Evolutionary conservation across 768 basidiomycete genomes (phyloP), one percentile per base, ranked within the genome.

Genomic region (Naganishia randhawae): DNA sequence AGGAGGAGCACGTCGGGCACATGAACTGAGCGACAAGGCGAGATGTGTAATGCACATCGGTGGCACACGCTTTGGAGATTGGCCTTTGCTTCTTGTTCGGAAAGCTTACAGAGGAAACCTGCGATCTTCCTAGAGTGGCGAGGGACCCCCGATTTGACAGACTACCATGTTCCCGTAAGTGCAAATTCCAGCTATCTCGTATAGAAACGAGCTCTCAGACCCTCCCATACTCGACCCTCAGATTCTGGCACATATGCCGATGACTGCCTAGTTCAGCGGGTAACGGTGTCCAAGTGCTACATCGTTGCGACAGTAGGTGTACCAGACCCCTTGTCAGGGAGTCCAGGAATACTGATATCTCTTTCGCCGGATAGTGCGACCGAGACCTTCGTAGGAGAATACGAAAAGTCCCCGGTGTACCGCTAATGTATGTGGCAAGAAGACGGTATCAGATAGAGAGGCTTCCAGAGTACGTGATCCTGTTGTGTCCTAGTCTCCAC

Each of bases 111-210:
- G 19, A 4, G 19, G n/a, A 22, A 17, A 48, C 25, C 3, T 48
- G 45, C 1, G 19, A n/a, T 22, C 31, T 25, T 61, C 16, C 11
- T 42, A 97, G 95, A 35, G 89, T 98, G 63, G 96, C 96, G 32
- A 90, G 95, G 63, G 96, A 99, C 80, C 92, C 94, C 33, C 86
- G 96, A 55, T 98, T 99, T 74, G 96, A 99, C 77, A 88, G 95
- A 50, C 84, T 99, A 52, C 85, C 85, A 51, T 99, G 96, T 80
- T 87, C 90, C 41, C 96, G 80, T 78, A 37, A 72, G 79, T 77
- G 17, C 35, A 29, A 6, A 27, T 17, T n/a, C 27, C 54, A 10
- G 32, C 14, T 25, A 27, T 55, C 63, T 33, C 35, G 35, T 48
- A 5, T 0, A 16, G 19, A n/a, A 22, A 16, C 35, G 25, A 19